Evolutionary conservation across 345 rosid species (phyloP).

Genomic region (Lumnitzera racemosa): DNA sequence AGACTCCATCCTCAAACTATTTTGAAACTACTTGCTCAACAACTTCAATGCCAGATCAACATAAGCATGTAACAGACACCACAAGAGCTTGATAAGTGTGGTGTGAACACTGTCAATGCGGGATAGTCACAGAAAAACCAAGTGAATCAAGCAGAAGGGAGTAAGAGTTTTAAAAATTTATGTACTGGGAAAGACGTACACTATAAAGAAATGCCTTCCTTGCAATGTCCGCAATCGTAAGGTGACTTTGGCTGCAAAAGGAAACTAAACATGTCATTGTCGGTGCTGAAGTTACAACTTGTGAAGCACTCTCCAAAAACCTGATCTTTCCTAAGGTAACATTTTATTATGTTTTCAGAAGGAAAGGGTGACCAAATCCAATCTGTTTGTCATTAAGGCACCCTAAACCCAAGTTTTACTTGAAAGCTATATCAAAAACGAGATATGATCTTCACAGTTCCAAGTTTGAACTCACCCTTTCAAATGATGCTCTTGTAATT

Average conservation of each 20-base stretch:
- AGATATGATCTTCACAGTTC: not conserved
- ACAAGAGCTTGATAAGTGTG: not conserved
- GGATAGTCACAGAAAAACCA: too few relatives aligned
- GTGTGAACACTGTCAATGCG: not conserved
- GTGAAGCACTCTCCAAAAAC: too few relatives aligned
- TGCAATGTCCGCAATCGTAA: slow-evolving; percentile 87
- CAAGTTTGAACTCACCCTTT: slow-evolving; percentile 59
- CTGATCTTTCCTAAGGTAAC: too few relatives aligned
- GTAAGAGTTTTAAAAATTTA: too few relatives aligned
- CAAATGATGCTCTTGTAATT: slow-evolving; percentile 75
- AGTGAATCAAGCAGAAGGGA: too few relatives aligned
- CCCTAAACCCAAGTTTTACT: not conserved
- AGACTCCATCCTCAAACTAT: too few relatives aligned
- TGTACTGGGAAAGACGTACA: slow-evolving; percentile 34
- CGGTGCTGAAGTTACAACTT: not conserved
- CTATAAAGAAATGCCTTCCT: slow-evolving; percentile 97
- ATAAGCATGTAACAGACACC: too few relatives aligned
- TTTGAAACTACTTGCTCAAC: too few relatives aligned
- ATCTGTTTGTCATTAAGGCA: not conserved
- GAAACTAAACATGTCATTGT: slow-evolving; percentile 8
- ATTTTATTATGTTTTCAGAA: too few relatives aligned
- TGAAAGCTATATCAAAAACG: not conserved
- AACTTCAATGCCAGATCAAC: too few relatives aligned
- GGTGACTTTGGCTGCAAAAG: slow-evolving; percentile 66
- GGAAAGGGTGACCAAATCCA: not conserved